phyloP scores from a whole-genome alignment of 805 yeast genomes.

The Wickerhamiella lipophila region DNA sequence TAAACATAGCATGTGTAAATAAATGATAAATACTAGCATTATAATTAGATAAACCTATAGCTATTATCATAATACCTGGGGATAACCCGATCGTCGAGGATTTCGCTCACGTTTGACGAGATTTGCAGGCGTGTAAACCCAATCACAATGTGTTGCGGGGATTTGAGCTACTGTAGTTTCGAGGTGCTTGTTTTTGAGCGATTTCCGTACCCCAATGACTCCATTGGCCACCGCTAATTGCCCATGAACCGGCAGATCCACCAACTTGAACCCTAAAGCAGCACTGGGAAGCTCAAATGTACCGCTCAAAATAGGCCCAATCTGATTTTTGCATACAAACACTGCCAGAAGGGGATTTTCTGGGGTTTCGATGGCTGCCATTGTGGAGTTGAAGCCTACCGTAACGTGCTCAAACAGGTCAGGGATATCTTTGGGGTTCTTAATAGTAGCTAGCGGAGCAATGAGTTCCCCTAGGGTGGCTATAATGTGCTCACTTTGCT shows the following conservation, averaged over 20 bases:
- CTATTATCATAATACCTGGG: no score
- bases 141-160: constrained; percentile 15
- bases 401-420: constrained; percentile 14
- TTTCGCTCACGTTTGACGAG: not conserved
- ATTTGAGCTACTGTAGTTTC: constrained; percentile 7
- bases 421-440: constrained; percentile 10
- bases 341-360: constrained; percentile 12
- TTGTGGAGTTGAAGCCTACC: constrained; percentile 21
- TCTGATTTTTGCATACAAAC: constrained; percentile 18
- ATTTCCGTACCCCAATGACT: constrained; percentile 10
- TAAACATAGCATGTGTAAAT: no score
- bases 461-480: constrained; percentile 4
- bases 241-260: constrained; percentile 15
- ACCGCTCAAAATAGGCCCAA: constrained; percentile 13
- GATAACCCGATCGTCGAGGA: not conserved
- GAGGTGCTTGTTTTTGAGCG: constrained; percentile 2
- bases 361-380: constrained; percentile 18
- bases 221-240: constrained; percentile 14
- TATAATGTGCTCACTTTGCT: constrained; percentile 12
- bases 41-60: no score
- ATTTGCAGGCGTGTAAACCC: constrained; percentile 16
- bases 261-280: constrained; percentile 14
- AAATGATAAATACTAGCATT: no score
- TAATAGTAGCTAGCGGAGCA: constrained; percentile 10
- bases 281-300: constrained; percentile 21